Conservation (phyloP, 2,329 filamentous ascomycete genomes). For the Pseudogymnoascus sp. region DNA sequence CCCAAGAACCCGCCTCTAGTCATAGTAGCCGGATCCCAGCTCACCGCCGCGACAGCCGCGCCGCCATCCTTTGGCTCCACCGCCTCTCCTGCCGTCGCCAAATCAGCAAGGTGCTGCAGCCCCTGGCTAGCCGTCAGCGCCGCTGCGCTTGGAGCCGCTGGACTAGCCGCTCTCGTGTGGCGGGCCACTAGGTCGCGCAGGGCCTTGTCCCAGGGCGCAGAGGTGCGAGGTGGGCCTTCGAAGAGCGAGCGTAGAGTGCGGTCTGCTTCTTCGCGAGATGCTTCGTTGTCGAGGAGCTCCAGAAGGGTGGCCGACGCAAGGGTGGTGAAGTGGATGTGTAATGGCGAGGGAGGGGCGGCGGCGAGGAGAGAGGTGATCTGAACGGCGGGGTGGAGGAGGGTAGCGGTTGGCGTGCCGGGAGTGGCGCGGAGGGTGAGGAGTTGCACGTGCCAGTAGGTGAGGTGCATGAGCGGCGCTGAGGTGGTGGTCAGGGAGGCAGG, state of each 20-base stretch:
- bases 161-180: neutral
- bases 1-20: neutral
- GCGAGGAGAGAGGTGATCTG: conserved; percentile 51
- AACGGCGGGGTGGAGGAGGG: conserved; percentile 51
- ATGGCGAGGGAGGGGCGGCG: conserved; percentile 46
- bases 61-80: conserved; percentile 25
- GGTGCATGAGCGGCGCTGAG: conserved; percentile 47
- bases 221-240: neutral
- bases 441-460: conserved; percentile 63
- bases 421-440: conserved; percentile 54
- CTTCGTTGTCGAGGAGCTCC: conserved; percentile 46
- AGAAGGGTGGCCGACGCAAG: conserved; percentile 52
- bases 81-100: conserved; percentile 32
- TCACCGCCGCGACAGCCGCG: neutral
- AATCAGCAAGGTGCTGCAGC: conserved; percentile 19
- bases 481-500: conserved; percentile 42
- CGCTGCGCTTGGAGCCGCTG: neutral
- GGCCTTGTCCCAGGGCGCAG: neutral
- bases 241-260: neutral
- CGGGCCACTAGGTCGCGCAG: neutral
- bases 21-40: neutral
- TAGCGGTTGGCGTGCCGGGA: conserved; percentile 43
- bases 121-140: conserved; percentile 4
- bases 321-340: conserved; percentile 58
- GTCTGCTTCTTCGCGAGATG: conserved; percentile 47